phyloP scores from a whole-genome alignment of 805 yeast genomes.

The Suhomyces tanzawaensis region DNA sequence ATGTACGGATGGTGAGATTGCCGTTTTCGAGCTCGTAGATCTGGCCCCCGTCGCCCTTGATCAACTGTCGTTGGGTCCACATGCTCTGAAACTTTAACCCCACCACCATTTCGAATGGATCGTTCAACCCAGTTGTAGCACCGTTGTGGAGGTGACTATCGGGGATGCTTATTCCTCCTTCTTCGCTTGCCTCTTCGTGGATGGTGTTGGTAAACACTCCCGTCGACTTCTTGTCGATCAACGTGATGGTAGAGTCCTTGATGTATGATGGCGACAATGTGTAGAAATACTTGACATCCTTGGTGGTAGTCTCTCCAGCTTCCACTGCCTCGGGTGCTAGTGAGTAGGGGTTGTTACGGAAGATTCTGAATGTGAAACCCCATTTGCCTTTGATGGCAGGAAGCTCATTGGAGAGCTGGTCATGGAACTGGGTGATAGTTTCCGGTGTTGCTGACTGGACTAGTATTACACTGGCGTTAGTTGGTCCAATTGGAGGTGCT shows the following conservation, averaged over 20 bases:
- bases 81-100: constrained; percentile 59
- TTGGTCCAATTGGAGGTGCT: constrained; percentile 1
- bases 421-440: constrained; percentile 67
- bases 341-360: constrained; percentile 58
- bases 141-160: constrained; percentile 45
- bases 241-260: constrained; percentile 45
- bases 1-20: constrained; percentile 54
- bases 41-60: constrained; percentile 74
- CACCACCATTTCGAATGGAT: constrained; percentile 55
- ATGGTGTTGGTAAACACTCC: constrained; percentile 37
- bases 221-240: constrained; percentile 42
- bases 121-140: constrained; percentile 54
- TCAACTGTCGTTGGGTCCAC: constrained; percentile 67
- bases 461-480: constrained; percentile 35
- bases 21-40: constrained; percentile 57
- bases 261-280: constrained; percentile 52
- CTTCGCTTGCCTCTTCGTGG: constrained; percentile 25
- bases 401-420: constrained; percentile 62
- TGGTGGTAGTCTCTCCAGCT: constrained; percentile 23
- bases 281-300: constrained; percentile 46
- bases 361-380: constrained; percentile 67
- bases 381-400: constrained; percentile 63
- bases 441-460: constrained; percentile 49
- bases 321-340: constrained; percentile 37
- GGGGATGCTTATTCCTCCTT: constrained; percentile 27